Conservation (phyloP, 2,329 filamentous ascomycete species). For the Lasiodiplodia sp. region DNA sequence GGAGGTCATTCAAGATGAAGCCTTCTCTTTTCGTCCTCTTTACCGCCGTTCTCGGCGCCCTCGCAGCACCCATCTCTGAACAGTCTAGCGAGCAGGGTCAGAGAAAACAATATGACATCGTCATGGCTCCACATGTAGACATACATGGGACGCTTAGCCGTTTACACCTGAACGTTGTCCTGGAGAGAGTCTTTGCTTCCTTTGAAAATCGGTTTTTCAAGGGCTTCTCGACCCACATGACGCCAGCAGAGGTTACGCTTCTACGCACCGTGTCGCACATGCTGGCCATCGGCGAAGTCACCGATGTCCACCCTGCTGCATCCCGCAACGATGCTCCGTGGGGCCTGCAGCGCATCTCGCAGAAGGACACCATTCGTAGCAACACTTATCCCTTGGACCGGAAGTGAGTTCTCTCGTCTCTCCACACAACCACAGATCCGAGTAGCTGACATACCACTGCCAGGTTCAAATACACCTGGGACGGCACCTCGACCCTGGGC, state of each 20-base stretch:
- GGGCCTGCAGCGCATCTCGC: slow-evolving; percentile 43
- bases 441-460: neutral
- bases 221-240: slow-evolving; percentile 20
- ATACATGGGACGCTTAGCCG: neutral
- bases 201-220: slow-evolving; percentile 26
- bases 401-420: neutral
- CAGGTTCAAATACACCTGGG: slow-evolving; percentile 21
- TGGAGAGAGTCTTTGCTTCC: slow-evolving; percentile 1
- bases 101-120: slow-evolving; percentile 20
- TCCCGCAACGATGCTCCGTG: slow-evolving; percentile 34
- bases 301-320: neutral
- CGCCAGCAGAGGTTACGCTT: neutral
- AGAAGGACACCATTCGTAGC: neutral
- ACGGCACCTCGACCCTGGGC: slow-evolving; percentile 6
- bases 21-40: neutral
- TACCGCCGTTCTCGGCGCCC: neutral
- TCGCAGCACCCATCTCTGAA: slow-evolving; percentile 8
- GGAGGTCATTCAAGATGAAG: slow-evolving; percentile 16
- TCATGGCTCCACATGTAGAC: slow-evolving; percentile 8
- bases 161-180: slow-evolving; percentile 4
- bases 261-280: slow-evolving; percentile 1
- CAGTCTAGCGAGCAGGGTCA: neutral
- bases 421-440: no score
- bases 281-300: slow-evolving; percentile 5
- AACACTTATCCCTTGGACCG: neutral